Percentiles rank a stretch among this genome's conserved stretches.
Evolutionary conservation across 768 basidiomycete species (phyloP).

Genomic region (Paxillus rubicundulus): DNA sequence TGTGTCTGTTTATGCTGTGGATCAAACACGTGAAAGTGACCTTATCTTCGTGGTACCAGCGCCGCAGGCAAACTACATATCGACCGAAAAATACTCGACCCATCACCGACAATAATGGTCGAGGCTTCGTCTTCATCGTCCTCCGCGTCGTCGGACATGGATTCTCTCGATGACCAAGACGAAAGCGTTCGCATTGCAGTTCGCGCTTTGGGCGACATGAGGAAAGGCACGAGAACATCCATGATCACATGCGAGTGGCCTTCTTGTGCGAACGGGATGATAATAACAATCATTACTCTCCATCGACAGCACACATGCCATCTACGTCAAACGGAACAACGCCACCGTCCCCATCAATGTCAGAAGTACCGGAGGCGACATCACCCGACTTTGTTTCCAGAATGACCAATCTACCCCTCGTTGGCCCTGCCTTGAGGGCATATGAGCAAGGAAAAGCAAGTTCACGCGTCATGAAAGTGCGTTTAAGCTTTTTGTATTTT

Average conservation of each 20-base stretch:
- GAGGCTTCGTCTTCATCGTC: slow-evolving; percentile 13
- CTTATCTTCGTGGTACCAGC: not conserved
- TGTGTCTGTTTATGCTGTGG: not conserved
- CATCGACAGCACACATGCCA: slow-evolving; percentile 1
- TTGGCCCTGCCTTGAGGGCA: slow-evolving; percentile 66
- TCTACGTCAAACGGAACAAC: slow-evolving; percentile 11
- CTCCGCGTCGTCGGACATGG: slow-evolving; percentile 2
- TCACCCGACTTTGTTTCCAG: slow-evolving; percentile 45
- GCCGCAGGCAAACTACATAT: not conserved
- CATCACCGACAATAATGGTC: slow-evolving; percentile 12
- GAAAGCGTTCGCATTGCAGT: slow-evolving; percentile 81
- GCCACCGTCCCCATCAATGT: slow-evolving; percentile 11
- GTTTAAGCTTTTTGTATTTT: slow-evolving; percentile 9
- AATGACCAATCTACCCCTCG: slow-evolving; percentile 67
- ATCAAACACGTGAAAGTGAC: slow-evolving; percentile 27
- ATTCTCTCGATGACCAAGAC: slow-evolving; percentile 52
- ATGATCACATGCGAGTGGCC: slow-evolving; percentile 12
- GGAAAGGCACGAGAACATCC: slow-evolving; percentile 39
- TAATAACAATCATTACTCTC: not conserved
- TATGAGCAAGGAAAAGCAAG: slow-evolving; percentile 84
- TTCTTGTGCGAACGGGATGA: not conserved
- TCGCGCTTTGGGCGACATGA: slow-evolving; percentile 75
- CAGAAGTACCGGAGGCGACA: slow-evolving; percentile 11
- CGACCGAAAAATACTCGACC: slow-evolving; percentile 2
- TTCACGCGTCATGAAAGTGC: slow-evolving; percentile 81